Conservation (phyloP, 257 asterid genomes). For the Primulina eburnea region DNA sequence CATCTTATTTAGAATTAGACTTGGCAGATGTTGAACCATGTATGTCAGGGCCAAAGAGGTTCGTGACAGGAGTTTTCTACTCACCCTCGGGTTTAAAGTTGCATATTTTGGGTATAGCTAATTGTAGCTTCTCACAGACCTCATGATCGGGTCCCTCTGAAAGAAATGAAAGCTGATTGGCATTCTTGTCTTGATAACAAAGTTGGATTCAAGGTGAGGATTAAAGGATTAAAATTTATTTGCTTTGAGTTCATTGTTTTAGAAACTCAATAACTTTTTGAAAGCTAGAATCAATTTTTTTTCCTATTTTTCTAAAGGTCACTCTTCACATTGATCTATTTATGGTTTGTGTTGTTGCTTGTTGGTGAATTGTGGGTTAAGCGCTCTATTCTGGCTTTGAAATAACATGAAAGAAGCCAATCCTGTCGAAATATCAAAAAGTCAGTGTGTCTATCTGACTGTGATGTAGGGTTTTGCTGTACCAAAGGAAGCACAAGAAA, state of each 20-base stretch:
- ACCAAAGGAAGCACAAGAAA: conserved; percentile 81
- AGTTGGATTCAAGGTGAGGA: conserved; percentile 88
- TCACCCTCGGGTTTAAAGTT: conserved; percentile 3
- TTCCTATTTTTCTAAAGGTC: neutral
- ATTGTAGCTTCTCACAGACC: conserved; percentile 50
- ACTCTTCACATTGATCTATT: conserved; percentile 6
- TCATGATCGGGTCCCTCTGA: conserved; percentile 85
- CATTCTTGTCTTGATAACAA: conserved; percentile 84
- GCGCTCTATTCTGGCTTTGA: conserved; percentile 5
- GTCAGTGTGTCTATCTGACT: neutral
- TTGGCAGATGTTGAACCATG: conserved; percentile 80
- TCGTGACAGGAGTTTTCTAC: conserved; percentile 3
- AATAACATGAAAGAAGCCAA: conserved; percentile 1
- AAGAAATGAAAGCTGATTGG: conserved; percentile 94
- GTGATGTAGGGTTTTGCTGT: conserved; percentile 77
- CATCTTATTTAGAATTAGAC: conserved; percentile 66
- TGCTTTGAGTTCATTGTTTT: conserved; percentile 8
- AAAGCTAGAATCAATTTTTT: neutral
- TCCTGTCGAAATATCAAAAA: neutral
- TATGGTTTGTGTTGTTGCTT: conserved; percentile 7
- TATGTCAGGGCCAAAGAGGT: conserved; percentile 95
- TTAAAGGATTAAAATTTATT: neutral
- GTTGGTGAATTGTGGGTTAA: conserved; percentile 15
- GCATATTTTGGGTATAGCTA: conserved; percentile 16
- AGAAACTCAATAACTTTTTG: conserved; percentile 9